phyloP scores from a whole-genome alignment of 2,329 filamentous ascomycete species.

The Fusarium subglutinans region DNA sequence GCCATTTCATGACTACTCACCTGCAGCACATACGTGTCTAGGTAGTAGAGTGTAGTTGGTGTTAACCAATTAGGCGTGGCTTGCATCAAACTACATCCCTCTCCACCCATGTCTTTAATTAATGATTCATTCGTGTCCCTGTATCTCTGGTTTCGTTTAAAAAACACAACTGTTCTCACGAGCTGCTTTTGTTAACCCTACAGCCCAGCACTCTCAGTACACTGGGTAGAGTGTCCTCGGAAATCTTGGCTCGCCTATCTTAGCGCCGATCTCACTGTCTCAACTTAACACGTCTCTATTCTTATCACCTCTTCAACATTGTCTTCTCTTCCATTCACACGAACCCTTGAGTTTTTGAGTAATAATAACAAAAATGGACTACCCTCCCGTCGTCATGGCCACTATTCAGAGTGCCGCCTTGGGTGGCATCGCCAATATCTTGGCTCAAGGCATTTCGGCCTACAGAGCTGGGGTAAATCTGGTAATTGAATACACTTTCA shows the following conservation, averaged over 20 bases:
- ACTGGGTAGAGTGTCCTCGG: background rate
- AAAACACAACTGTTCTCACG: background rate
- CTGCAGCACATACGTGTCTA: background rate
- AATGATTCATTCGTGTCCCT: background rate
- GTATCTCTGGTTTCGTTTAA: background rate
- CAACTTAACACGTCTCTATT: slow-evolving; percentile 18
- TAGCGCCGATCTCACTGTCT: slow-evolving; percentile 24
- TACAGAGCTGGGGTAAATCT: slow-evolving; percentile 67
- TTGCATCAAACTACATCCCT: background rate
- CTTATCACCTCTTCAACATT: background rate
- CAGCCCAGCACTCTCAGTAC: background rate
- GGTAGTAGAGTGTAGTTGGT: background rate
- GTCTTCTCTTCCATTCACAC: background rate
- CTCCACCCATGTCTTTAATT: background rate
- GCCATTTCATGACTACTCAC: background rate
- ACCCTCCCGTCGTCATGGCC: slow-evolving; percentile 63
- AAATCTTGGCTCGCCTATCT: slow-evolving; percentile 20
- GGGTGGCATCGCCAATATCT: slow-evolving; percentile 73
- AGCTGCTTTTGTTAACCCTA: background rate
- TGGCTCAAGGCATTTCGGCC: slow-evolving; percentile 76
- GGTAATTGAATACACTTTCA: background rate
- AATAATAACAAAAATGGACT: slow-evolving; percentile 40
- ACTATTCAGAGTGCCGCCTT: slow-evolving; percentile 74
- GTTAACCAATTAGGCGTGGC: slow-evolving; percentile 2
- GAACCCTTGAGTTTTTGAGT: background rate